Evolutionary conservation across 441 rosid genomes (phyloP).

Genomic region (Daphne laureola): DNA sequence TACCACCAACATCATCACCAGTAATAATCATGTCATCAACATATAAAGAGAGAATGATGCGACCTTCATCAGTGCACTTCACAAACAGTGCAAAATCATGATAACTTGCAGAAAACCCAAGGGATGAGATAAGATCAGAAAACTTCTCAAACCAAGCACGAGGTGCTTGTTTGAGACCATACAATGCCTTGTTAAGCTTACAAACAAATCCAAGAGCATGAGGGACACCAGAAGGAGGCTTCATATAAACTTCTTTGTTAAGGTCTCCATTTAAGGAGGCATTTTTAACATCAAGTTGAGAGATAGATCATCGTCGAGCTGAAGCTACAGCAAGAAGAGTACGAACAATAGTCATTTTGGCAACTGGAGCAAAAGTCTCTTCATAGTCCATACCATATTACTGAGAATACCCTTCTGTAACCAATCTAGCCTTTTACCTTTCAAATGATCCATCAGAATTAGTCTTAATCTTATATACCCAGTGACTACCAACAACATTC

Average conservation of each 20-base stretch:
- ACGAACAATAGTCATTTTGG: not conserved
- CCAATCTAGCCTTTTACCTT: not conserved
- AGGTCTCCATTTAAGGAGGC: not conserved
- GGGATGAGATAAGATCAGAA: too few species aligned
- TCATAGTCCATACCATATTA: not conserved
- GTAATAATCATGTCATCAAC: too few species aligned
- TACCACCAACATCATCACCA: not conserved
- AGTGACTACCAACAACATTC: not conserved
- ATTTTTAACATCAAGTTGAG: not conserved
- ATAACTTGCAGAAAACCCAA: too few species aligned
- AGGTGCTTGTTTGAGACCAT: slow-evolving; percentile 1
- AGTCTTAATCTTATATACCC: not conserved
- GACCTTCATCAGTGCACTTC: too few species aligned
- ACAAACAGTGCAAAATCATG: too few species aligned
- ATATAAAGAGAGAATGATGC: too few species aligned
- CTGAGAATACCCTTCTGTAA: not conserved
- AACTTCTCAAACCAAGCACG: slow-evolving; percentile 1
- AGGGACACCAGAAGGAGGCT: too few species aligned
- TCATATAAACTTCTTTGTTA: not conserved
- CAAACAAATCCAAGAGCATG: not conserved
- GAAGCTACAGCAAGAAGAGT: not conserved
- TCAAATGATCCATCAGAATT: not conserved
- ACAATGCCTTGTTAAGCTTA: not conserved
- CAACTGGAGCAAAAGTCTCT: not conserved
- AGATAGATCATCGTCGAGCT: not conserved